Conservation (phyloP, 164 flowering plant genomes). For the Kingdonia uniflora region DNA sequence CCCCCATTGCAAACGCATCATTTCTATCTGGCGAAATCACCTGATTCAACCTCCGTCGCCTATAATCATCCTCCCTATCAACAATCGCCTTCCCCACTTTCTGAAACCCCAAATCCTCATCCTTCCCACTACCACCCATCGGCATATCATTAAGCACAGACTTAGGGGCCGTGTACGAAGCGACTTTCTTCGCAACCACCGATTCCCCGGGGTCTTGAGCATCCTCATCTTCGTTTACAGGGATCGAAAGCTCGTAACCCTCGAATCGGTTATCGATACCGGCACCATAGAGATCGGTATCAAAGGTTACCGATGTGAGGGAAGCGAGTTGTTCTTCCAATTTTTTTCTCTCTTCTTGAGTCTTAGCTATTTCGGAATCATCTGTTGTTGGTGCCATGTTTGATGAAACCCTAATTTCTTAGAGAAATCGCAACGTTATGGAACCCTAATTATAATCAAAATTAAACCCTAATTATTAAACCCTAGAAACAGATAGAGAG, state of each 20-base stretch:
- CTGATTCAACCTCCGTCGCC: slow-evolving; percentile 55
- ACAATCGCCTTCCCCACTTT: slow-evolving; percentile 42
- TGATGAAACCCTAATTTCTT: not conserved
- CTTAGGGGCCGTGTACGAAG: slow-evolving; percentile 85
- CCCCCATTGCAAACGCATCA: slow-evolving; percentile 78
- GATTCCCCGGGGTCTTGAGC: slow-evolving; percentile 28
- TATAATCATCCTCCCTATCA: slow-evolving; percentile 79
- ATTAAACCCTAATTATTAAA: too few species aligned
- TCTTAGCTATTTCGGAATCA: slow-evolving; percentile 54
- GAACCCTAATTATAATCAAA: too few species aligned
- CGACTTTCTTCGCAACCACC: slow-evolving; percentile 51
- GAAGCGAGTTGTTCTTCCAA: slow-evolving; percentile 73
- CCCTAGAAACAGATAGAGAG: too few species aligned
- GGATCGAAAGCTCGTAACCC: slow-evolving; percentile 53
- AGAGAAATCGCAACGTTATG: too few species aligned
- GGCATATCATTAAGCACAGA: slow-evolving; percentile 41
- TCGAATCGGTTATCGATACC: slow-evolving; percentile 24
- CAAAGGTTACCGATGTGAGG: slow-evolving; percentile 49
- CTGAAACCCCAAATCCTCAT: slow-evolving; percentile 40
- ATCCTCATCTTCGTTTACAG: slow-evolving; percentile 63
- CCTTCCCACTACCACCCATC: slow-evolving; percentile 40
- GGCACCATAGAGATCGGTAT: slow-evolving; percentile 61
- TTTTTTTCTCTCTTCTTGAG: slow-evolving; percentile 70
- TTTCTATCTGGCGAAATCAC: slow-evolving; percentile 74
- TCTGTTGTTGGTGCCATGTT: slow-evolving; percentile 21